Evolutionary conservation across 495 filamentous ascomycete genomes (phyloP), one percentile per base, ranked within the genome.

Genomic region (Penicillium pulvis): DNA sequence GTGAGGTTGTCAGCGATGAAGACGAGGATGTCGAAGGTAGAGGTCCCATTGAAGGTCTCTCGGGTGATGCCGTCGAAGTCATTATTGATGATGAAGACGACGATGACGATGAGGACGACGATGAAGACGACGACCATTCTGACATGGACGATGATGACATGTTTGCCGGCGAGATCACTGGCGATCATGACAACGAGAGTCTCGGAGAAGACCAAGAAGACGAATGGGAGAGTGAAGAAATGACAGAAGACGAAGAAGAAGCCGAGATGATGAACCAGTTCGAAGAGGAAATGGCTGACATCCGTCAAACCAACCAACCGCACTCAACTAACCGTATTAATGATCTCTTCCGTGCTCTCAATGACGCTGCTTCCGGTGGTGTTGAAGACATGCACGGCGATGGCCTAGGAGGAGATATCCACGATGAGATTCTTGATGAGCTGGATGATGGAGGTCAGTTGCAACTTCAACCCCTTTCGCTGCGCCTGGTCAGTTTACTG

Each of bases 1-100:
- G 91, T 9, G 91, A 96, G 61, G 79, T 87, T 26, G 85, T 94
- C 47, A 95, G 91, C 63, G 94, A 96, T 64, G 92, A 97, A 51
- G 93, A 88, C 58, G 88, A 52, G 14, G 53, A 55, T 39, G 33
- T 19, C 39, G 33, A 44, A 43, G 53, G 41, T 24, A 47, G 45
- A 17, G 42, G 53, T 77, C 83, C 81, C 5, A 89, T 96, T 55
- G 92, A 95, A 83, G 92, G 92, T 56, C 80, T 95, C 48, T 79
- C 88, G 46, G 92, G 92, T 24, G 89, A 94, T 52, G 79, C 85
- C 41, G 86, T 96, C 64, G 92, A 94, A 76, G 87, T 96, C 58
- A 90, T 94, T 70, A 85, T 92, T 52, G 90, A 92, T 55, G 87
- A 88, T 41, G 86, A 89, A 23, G 86, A 87, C 8, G 80, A 83